Evolutionary conservation across 2,329 filamentous ascomycete species (phyloP), one percentile per base, ranked within the genome.

Genomic region (Sporothrix brunneoviolacea): DNA sequence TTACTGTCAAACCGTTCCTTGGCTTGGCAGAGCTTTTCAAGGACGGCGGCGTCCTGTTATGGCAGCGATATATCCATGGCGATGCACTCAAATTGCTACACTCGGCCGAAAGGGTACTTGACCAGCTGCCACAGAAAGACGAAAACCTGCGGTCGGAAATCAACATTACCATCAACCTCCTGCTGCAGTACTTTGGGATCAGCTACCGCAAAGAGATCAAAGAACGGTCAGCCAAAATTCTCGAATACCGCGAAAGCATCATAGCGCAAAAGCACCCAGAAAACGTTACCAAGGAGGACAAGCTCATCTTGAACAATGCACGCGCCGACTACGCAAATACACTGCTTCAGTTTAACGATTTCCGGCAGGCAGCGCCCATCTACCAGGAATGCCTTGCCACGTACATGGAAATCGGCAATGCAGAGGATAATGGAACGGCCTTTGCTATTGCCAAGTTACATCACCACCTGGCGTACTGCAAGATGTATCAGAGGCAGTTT

Each of bases 281-380:
- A 5, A n/a, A 4, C 3, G 37, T 40, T 21, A 43, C 38, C 7
- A n/a, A 16, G 3, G 50, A 52, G 15, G 50, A 53, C 22, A 24
- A 28, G 33, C 35, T 56, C 8, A 41, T 50, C 5, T 15, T 54
- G 15, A 51, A 42, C 39, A 47, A 55, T n/a, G 55, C 53, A 4
- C 45, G 44, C 8, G 55, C 55, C 8, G 55, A 56, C 39, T 56
- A 56, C n/a, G 55, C 55, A 48, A 56, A 56, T 48, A 55, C 55
- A 3, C 41, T 56, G 22, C 38, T 56, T 38, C 53, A 56, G 51
- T 56, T 55, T 37, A 53, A 56, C 45, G 55, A 55, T 41, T 52
- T 48, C 21, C 21, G 16, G n/a, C 18, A 39, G 13, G 55, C 55
- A 2, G 51, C 49, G 42, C 50, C 44, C 12, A 55, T 56, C 35